Evolutionary conservation across 495 filamentous ascomycete species (phyloP).

Genomic region (Lophiotrema nucula): DNA sequence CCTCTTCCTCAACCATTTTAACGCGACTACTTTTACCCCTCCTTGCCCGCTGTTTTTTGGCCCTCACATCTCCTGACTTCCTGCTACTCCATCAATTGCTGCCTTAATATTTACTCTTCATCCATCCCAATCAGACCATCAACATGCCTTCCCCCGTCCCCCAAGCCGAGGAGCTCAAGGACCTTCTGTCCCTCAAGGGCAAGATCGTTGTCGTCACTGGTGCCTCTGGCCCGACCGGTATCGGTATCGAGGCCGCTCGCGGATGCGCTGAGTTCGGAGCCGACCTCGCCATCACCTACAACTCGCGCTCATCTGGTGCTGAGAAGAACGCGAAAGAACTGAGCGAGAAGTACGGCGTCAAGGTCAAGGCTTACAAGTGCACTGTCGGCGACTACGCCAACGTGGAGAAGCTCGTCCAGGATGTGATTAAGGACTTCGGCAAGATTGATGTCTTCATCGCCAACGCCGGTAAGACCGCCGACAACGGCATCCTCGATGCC

Average conservation of each 20-base stretch:
- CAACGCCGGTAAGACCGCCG: conserved; percentile 66
- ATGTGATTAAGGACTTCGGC: conserved; percentile 61
- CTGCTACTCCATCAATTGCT: not conserved
- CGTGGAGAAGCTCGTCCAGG: conserved; percentile 50
- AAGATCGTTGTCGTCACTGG: conserved; percentile 71
- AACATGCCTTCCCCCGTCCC: conserved; percentile 61
- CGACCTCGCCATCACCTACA: conserved; percentile 66
- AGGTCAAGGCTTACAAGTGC: conserved; percentile 65
- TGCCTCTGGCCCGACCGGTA: conserved; percentile 65
- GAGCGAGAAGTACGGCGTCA: conserved; percentile 58
- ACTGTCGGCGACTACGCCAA: conserved; percentile 53
- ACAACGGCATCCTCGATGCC: conserved; percentile 61
- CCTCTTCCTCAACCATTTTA: conserved; percentile 6
- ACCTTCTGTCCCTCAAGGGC: conserved; percentile 71
- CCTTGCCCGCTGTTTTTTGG: conserved; percentile 4
- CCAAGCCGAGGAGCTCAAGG: conserved; percentile 55
- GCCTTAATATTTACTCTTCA: not conserved
- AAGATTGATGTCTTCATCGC: conserved; percentile 67
- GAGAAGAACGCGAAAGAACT: conserved; percentile 66
- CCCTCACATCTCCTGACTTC: not conserved
- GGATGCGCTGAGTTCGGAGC: conserved; percentile 73
- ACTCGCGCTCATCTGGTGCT: conserved; percentile 58
- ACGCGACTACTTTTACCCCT: conserved; percentile 26
- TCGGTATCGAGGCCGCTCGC: conserved; percentile 72
- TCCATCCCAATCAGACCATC: conserved; percentile 4